A percentile compares a stretch with the other conserved stretches of the same genome.
These are phyloP conservation scores for Termitomyces sp. DNA, from an alignment of 768 basidiomycete species.

Conservation along the genomic window DNA sequence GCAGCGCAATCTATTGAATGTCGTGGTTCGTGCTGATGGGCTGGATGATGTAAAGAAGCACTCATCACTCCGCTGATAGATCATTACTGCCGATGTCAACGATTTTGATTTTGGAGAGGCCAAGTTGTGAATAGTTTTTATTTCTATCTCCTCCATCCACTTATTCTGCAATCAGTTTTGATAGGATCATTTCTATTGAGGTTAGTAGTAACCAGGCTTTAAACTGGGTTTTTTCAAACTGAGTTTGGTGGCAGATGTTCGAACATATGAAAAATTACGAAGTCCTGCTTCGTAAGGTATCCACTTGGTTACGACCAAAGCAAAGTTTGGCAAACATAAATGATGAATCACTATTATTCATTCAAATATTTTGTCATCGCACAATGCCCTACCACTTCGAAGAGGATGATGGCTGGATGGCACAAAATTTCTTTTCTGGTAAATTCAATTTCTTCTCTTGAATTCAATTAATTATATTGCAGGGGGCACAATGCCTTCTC, in stretches of 20 bases:
- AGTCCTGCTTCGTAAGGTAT: slow-evolving; percentile 54
- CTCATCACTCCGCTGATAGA: neutral
- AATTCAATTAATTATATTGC: neutral
- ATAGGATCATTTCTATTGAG: slow-evolving; percentile 1
- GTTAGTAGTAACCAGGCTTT: neutral
- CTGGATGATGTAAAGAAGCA: neutral
- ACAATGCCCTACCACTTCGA: slow-evolving; percentile 68
- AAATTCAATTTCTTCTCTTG: slow-evolving; percentile 22
- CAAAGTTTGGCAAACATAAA: slow-evolving; percentile 27
- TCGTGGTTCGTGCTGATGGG: neutral
- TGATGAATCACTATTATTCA: slow-evolving; percentile 44
- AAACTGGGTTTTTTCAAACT: neutral
- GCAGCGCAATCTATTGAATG: neutral
- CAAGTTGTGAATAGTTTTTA: neutral
- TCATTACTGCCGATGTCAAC: neutral
- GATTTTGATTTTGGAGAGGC: neutral
- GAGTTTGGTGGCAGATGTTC: slow-evolving; percentile 46
- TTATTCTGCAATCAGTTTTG: neutral
- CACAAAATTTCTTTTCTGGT: slow-evolving; percentile 69
- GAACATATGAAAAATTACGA: slow-evolving; percentile 80
- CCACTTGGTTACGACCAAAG: slow-evolving; percentile 58
- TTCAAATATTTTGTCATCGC: slow-evolving; percentile 70
- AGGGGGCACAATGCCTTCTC: slow-evolving; percentile 3
- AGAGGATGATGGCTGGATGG: slow-evolving; percentile 73
- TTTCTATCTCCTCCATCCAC: neutral